phyloP scores from a whole-genome alignment of 2,329 filamentous ascomycete species.

The Setomelanomma holmii region DNA sequence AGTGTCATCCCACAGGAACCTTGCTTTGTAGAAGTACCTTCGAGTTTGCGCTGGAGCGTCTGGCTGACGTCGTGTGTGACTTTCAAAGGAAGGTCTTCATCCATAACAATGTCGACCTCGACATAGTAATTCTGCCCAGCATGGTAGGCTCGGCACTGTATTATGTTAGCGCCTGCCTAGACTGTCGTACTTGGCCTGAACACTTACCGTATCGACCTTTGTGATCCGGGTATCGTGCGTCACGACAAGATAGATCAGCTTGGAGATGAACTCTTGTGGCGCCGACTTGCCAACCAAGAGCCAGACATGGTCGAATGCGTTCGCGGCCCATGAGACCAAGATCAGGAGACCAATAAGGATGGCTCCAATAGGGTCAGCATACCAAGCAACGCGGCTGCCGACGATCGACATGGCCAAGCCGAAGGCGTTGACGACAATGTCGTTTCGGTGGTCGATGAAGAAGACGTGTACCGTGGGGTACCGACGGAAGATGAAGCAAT shows the following conservation, averaged over 20 bases:
- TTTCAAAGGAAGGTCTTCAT: conserved; percentile 61
- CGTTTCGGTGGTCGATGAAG: conserved; percentile 65
- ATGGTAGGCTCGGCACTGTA: conserved; percentile 64
- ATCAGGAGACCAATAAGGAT: conserved; percentile 68
- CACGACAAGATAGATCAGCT: conserved; percentile 63
- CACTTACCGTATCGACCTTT: conserved; percentile 62
- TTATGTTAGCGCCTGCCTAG: conserved; percentile 18
- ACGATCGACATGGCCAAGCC: conserved; percentile 64
- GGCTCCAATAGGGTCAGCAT: conserved; percentile 67
- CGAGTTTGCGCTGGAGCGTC: conserved; percentile 66
- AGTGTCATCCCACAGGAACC: conserved; percentile 4
- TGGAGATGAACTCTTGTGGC: conserved; percentile 63
- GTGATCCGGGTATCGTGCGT: conserved; percentile 62
- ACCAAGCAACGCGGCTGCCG: conserved; percentile 63
- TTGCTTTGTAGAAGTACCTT: conserved; percentile 50
- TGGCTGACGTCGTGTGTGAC: conserved; percentile 68
- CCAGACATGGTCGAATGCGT: conserved; percentile 68
- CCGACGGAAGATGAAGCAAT: conserved; percentile 61
- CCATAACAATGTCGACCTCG: conserved; percentile 68
- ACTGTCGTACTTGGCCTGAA: neutral
- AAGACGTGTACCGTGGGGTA: conserved; percentile 65
- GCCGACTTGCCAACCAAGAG: conserved; percentile 68
- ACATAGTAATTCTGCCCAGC: conserved; percentile 68
- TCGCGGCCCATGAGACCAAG: conserved; percentile 66
- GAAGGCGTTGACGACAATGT: conserved; percentile 63